Conservation (phyloP, 2,329 filamentous ascomycete genomes). For the Achaetomium macrosporum region DNA sequence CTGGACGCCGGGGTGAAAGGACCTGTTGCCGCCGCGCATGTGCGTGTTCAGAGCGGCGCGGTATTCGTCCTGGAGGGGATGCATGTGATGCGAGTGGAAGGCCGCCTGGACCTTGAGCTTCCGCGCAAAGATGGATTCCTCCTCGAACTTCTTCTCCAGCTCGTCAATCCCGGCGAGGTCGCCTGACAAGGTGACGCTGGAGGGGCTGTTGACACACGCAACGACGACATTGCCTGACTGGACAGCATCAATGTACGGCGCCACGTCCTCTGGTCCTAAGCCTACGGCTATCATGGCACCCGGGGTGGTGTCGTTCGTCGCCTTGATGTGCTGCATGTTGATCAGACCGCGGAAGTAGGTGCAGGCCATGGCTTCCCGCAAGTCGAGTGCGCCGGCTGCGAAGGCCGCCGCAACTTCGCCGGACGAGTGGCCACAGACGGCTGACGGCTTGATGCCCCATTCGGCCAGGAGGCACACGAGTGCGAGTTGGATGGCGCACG, state of each 20-base stretch:
- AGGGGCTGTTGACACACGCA: constrained; percentile 25
- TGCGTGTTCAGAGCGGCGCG: constrained; percentile 20
- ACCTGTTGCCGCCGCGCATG: constrained; percentile 23
- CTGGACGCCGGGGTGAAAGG: constrained; percentile 9
- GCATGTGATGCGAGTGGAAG: constrained; percentile 40
- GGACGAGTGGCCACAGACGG: constrained; percentile 30
- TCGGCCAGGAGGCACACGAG: constrained; percentile 33
- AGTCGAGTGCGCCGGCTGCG: constrained; percentile 28
- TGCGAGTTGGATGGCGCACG: constrained; percentile 38
- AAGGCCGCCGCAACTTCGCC: constrained; percentile 40
- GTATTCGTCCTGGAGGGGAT: constrained; percentile 31
- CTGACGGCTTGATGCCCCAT: constrained; percentile 26
- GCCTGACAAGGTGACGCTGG: constrained; percentile 25
- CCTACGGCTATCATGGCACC: constrained; percentile 27
- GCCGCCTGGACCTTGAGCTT: constrained; percentile 36
- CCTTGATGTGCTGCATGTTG: constrained; percentile 10
- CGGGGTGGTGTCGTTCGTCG: not conserved
- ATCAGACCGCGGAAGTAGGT: constrained; percentile 36
- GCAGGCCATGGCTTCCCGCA: constrained; percentile 32
- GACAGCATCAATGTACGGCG: constrained; percentile 17
- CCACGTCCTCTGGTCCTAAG: constrained; percentile 8
- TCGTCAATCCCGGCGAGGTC: constrained; percentile 27
- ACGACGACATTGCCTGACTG: constrained; percentile 19
- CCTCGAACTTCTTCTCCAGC: constrained; percentile 26
- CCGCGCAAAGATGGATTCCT: constrained; percentile 31